Base-by-base conservation (phyloP, 495 filamentous ascomycete genomes). In the Aspergillus panamensis region DNA sequence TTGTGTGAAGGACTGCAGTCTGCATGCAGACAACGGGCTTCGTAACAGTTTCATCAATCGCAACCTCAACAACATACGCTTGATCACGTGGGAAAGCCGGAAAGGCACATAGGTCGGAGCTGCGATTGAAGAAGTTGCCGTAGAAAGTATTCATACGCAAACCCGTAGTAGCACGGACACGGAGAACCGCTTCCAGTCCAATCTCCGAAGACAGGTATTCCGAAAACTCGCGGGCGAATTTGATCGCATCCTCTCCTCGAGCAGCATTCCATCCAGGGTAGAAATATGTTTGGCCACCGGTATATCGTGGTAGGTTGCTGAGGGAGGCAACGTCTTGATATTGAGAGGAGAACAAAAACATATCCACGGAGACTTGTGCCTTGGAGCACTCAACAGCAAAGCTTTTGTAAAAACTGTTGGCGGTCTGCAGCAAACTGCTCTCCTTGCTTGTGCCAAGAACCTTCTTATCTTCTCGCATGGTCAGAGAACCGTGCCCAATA, bases 311-410 rank as follows among this genome's bases (percentile, higher is more conserved):
- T 10, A 98, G 76, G 70, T 96, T 96, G 76, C 91, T 96, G 40
- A 97, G 79, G 39, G 91, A 94, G 13, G 94, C 94, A 17, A 98
- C 95, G 65, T 98, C 94, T 68, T 97, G 94, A 70, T 98, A 98
- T 65, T 92, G 88, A 10, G 91, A 92, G 3, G 91, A 93, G 80
- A 98, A 98, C 45, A 98, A 81, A 78, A 98, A 98, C 94, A 98
- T 98, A 73, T 98, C 94, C 65, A 97, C 90, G 0, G 93, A 97
- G 8, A 98, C 93, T 69, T 98, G 94, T 58, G 92, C 92, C 75
- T 98, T 98, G 44, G 93, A 97, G 71, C 94, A 98, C 68, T 98
- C 94, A 6, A 98, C 95, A 2, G 94, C 94, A 69, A 98, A 98
- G 67, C 90, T 96, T 79, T 98, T 98, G 82, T 98, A 98, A 72